These are phyloP conservation scores for Smithsoniella earleae DNA, from an alignment of 163 green algal species.

Conservation along the genomic window DNA sequence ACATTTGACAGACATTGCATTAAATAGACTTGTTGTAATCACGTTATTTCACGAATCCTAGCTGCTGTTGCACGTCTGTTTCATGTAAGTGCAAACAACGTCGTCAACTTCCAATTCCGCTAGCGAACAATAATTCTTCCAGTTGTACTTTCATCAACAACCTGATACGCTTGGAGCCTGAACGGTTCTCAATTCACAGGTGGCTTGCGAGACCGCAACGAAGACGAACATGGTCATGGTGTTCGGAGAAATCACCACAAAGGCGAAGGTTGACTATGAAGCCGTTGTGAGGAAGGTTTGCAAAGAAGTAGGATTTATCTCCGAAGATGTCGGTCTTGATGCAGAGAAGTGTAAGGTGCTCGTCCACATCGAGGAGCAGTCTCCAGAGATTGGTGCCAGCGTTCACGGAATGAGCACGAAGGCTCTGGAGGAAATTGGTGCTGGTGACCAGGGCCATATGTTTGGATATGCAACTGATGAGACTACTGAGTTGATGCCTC, in stretches of 20 bases:
- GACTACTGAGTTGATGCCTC: constrained; percentile 92
- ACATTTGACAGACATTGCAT: no score
- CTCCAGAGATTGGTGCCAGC: constrained; percentile 94
- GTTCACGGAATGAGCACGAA: constrained; percentile 99
- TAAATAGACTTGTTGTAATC: no score
- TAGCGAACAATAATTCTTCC: no score
- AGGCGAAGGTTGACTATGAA: constrained; percentile 99
- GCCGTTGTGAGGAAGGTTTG: constrained; percentile 72
- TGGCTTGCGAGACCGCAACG: constrained; percentile 95
- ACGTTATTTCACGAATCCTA: no score
- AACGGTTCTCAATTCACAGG: no score
- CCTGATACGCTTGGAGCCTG: no score
- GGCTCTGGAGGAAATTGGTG: constrained; percentile 92
- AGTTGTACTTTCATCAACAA: no score
- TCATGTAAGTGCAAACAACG: no score
- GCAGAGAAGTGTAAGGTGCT: constrained; percentile 96
- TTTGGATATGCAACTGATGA: constrained; percentile 99
- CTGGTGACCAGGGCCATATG: constrained; percentile 99
- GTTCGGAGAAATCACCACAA: constrained; percentile 99
- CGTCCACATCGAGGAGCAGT: constrained; percentile 97
- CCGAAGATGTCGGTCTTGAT: constrained; percentile 88
- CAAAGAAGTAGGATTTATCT: constrained; percentile 89
- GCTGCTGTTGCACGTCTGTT: no score
- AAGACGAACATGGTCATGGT: constrained; percentile 99
- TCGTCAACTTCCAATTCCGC: no score